phyloP scores from a whole-genome alignment of 768 basidiomycete species.

The Suillus decipiens region DNA sequence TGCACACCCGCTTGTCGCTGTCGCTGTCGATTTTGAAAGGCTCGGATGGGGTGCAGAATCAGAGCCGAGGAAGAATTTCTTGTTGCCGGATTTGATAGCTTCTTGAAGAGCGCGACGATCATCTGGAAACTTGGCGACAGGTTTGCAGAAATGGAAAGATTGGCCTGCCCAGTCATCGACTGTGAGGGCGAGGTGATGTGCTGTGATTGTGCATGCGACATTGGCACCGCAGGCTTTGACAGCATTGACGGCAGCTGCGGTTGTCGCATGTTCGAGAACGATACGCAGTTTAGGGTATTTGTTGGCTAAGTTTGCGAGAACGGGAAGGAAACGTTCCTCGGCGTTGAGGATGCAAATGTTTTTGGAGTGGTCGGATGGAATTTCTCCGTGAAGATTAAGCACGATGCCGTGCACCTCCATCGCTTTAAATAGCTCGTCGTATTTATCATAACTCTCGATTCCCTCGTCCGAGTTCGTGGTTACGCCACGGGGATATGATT shows the following conservation, averaged over 20 bases:
- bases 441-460: slow-evolving; percentile 92
- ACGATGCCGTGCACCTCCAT: slow-evolving; percentile 96
- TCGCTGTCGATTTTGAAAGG: slow-evolving; percentile 65
- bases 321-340: slow-evolving; percentile 85
- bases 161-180: slow-evolving; percentile 98
- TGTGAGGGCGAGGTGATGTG: slow-evolving; percentile 91
- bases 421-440: slow-evolving; percentile 89
- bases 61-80: slow-evolving; percentile 60
- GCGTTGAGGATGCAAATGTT: slow-evolving; percentile 94
- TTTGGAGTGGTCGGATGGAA: slow-evolving; percentile 79
- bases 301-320: slow-evolving; percentile 77
- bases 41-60: slow-evolving; percentile 94
- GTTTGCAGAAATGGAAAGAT: slow-evolving; percentile 96
- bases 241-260: slow-evolving; percentile 84
- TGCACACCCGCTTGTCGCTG: slow-evolving; percentile 76
- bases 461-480: slow-evolving; percentile 97
- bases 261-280: slow-evolving; percentile 96
- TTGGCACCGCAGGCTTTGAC: slow-evolving; percentile 78
- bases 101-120: slow-evolving; percentile 83
- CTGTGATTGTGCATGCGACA: slow-evolving; percentile 95
- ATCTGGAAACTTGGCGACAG: slow-evolving; percentile 93
- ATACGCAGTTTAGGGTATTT: slow-evolving; percentile 90
- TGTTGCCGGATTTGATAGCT: slow-evolving; percentile 71
- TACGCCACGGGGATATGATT: slow-evolving; percentile 96
- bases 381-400: slow-evolving; percentile 94